A percentile compares a stretch with the other conserved stretches of the same genome.
Conservation (phyloP, 306 rosid species). For the Medicago ruthenica region DNA sequence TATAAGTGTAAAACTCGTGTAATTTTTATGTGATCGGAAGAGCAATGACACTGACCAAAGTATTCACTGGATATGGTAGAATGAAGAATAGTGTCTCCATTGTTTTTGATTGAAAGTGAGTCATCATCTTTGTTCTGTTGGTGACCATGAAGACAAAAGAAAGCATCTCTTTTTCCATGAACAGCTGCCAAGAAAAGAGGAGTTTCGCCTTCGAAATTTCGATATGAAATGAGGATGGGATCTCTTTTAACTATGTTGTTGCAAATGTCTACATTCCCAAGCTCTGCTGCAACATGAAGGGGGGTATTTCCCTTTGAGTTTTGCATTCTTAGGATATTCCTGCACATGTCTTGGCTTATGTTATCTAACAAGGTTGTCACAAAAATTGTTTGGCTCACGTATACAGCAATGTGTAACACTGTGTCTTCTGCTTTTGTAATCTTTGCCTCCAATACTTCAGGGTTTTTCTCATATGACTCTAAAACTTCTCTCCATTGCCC, state of each 20-base stretch:
- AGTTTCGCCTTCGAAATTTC: slow-evolving; percentile 43
- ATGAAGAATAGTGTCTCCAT: slow-evolving; percentile 57
- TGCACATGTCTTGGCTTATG: slow-evolving; percentile 27
- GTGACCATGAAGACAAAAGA: slow-evolving; percentile 38
- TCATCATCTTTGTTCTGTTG: slow-evolving; percentile 24
- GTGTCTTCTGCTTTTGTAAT: slow-evolving; percentile 55
- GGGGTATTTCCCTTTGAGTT: slow-evolving; percentile 55
- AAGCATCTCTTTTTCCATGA: slow-evolving; percentile 50
- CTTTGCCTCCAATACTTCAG: slow-evolving; percentile 38
- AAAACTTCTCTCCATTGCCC: slow-evolving; percentile 46
- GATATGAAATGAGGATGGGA: slow-evolving; percentile 23
- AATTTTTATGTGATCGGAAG: not conserved
- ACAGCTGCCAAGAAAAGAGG: slow-evolving; percentile 58
- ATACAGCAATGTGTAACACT: slow-evolving; percentile 47
- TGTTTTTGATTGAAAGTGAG: slow-evolving; percentile 15
- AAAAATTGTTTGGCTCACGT: slow-evolving; percentile 43
- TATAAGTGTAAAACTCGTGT: too few species aligned
- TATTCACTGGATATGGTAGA: slow-evolving; percentile 51
- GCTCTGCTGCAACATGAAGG: slow-evolving; percentile 53
- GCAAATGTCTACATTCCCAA: slow-evolving; percentile 53
- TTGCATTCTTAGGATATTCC: slow-evolving; percentile 28
- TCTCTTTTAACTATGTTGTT: slow-evolving; percentile 43
- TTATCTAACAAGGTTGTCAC: slow-evolving; percentile 37
- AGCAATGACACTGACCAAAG: slow-evolving; percentile 46
- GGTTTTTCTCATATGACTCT: slow-evolving; percentile 37